phyloP scores from a whole-genome alignment of 176 grass and related monocot species.

The Canna indica region DNA sequence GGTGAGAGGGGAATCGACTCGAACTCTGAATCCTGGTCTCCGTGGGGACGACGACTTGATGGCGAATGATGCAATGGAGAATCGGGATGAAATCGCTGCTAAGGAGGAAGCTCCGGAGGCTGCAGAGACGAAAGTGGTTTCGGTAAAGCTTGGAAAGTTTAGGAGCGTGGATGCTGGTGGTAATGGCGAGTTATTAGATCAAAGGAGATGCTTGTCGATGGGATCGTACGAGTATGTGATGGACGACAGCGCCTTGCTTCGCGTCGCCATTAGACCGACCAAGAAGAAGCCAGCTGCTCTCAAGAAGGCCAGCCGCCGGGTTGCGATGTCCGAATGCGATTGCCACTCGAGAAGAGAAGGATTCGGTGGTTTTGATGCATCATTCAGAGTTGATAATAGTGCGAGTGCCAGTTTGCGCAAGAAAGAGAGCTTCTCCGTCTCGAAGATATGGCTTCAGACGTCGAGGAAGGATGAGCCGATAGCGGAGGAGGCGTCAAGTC shows the following conservation, averaged over 20 bases:
- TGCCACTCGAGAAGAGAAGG: constrained; percentile 53
- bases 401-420: constrained; percentile 9
- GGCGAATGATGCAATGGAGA: constrained; percentile 6
- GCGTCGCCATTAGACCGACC: constrained; percentile 56
- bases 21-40: constrained; percentile 26
- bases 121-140: constrained; percentile 41
- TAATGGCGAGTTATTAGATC: constrained; percentile 34
- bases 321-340: constrained; percentile 81
- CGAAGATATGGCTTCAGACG: constrained; percentile 62
- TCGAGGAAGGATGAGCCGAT: constrained; percentile 33
- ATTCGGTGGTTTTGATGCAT: constrained; percentile 36
- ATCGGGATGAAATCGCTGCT: constrained; percentile 11
- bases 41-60: constrained; percentile 26
- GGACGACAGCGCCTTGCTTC: constrained; percentile 48
- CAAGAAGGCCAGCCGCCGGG: constrained; percentile 22
- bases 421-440: constrained; percentile 86
- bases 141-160: constrained; percentile 84
- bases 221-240: constrained; percentile 87
- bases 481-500: constrained; percentile 29
- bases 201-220: constrained; percentile 90
- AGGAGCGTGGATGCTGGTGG: constrained; percentile 34
- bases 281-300: constrained; percentile 45
- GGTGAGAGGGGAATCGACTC: constrained; percentile 31
- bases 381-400: neutral
- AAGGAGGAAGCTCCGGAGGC: constrained; percentile 14